Evolutionary conservation across 805 yeast genomes (phyloP).

Genomic region (Metschnikowia colocasiae): DNA sequence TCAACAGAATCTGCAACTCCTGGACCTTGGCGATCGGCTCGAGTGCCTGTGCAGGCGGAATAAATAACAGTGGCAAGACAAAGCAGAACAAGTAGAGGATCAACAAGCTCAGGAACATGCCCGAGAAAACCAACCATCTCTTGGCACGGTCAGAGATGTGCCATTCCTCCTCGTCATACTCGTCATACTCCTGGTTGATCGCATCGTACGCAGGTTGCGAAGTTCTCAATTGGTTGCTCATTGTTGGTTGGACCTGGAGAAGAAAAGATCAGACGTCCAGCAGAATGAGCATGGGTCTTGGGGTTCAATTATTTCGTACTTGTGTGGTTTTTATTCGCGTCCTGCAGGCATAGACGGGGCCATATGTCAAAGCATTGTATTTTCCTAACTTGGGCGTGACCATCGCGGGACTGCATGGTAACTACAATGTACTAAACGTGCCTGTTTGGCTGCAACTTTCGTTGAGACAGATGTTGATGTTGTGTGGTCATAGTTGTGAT

Average conservation of each 20-base stretch:
- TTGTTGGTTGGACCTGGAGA: background rate
- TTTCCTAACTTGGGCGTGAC: background rate
- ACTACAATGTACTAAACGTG: background rate
- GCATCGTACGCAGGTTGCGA: slow-evolving; percentile 4
- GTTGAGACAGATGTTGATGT: no score
- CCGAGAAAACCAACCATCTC: slow-evolving; percentile 7
- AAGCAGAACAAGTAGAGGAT: slow-evolving; percentile 31
- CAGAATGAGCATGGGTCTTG: background rate
- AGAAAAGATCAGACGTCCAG: background rate
- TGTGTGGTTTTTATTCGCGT: background rate
- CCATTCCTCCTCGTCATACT: slow-evolving; percentile 10
- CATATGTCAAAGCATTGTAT: background rate
- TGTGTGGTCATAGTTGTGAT: no score
- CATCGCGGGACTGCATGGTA: slow-evolving; percentile 2
- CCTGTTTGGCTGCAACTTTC: background rate
- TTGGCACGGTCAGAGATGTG: slow-evolving; percentile 7
- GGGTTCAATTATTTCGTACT: background rate
- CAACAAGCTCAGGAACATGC: slow-evolving; percentile 10
- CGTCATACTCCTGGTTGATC: slow-evolving; percentile 7
- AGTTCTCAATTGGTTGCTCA: background rate
- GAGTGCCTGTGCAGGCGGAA: slow-evolving; percentile 31
- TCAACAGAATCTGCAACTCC: slow-evolving; percentile 23
- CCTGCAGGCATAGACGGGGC: background rate
- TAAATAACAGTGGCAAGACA: slow-evolving; percentile 30
- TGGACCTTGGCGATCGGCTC: slow-evolving; percentile 24